phyloP scores from a whole-genome alignment of 1,139 yeast species.

The Kodamaea ohmeri region DNA sequence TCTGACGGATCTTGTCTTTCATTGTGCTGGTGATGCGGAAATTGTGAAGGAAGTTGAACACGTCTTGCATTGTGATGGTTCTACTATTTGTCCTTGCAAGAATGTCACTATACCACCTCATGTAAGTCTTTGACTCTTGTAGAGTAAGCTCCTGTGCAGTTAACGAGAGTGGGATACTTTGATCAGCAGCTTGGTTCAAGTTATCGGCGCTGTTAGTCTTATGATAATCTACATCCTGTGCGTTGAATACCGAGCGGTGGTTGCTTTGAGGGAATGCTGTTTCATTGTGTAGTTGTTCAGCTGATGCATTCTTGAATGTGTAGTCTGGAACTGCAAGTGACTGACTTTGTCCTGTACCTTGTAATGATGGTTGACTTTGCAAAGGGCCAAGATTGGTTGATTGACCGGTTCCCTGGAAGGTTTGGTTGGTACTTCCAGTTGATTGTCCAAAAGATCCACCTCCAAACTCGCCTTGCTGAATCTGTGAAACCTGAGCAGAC shows the following conservation, averaged over 20 bases:
- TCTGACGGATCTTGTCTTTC: slow-evolving; percentile 44
- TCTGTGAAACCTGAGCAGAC: too few species aligned
- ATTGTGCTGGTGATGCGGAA: slow-evolving; percentile 48
- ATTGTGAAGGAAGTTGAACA: slow-evolving; percentile 60
- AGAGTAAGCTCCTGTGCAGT: slow-evolving; percentile 58
- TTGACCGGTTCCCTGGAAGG: background rate
- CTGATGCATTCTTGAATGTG: slow-evolving; percentile 9
- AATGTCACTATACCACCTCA: slow-evolving; percentile 76
- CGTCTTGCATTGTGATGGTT: slow-evolving; percentile 58
- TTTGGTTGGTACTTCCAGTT: background rate
- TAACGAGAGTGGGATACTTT: slow-evolving; percentile 55
- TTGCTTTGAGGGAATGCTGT: background rate
- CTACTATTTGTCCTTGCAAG: slow-evolving; percentile 55
- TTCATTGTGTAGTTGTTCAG: slow-evolving; percentile 7
- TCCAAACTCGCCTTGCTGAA: too few species aligned
- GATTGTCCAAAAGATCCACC: too few species aligned
- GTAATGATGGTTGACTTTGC: too few species aligned
- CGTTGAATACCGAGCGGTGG: slow-evolving; percentile 3
- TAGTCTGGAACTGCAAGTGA: slow-evolving; percentile 7
- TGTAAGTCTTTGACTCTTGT: slow-evolving; percentile 67
- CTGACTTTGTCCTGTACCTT: background rate
- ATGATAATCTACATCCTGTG: slow-evolving; percentile 4
- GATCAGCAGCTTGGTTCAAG: slow-evolving; percentile 6
- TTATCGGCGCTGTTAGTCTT: slow-evolving; percentile 12
- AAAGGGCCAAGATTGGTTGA: too few species aligned